These are phyloP conservation scores for Pyronema omphalodes DNA, from an alignment of 495 filamentous ascomycete species.

Conservation along the genomic window DNA sequence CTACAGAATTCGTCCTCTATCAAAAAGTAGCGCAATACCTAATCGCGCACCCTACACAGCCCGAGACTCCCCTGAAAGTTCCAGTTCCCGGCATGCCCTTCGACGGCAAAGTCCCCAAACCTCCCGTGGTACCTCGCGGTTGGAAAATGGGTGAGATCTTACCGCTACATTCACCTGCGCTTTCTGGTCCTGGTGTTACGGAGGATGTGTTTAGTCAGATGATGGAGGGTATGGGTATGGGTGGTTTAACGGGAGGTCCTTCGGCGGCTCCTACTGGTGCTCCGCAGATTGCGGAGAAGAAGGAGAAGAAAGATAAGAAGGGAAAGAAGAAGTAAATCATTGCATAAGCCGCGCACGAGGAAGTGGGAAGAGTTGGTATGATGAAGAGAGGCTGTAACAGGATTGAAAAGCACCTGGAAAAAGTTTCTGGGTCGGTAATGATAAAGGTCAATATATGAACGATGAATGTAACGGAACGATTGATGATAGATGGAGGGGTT, in stretches of 20 bases:
- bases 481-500: no score
- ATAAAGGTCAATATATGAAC: no score
- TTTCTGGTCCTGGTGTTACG: slow-evolving; percentile 85
- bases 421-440: no score
- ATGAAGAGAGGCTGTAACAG: no score
- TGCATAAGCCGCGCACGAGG: no score
- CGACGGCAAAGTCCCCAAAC: slow-evolving; percentile 42
- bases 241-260: slow-evolving; percentile 27
- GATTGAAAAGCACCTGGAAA: no score
- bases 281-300: slow-evolving; percentile 22
- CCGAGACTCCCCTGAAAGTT: slow-evolving; percentile 46
- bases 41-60: slow-evolving; percentile 51
- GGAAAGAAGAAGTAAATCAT: slow-evolving; percentile 27
- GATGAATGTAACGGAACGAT: no score
- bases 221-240: slow-evolving; percentile 78
- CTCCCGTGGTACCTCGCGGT: slow-evolving; percentile 63
- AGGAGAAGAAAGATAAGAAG: slow-evolving; percentile 33
- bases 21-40: slow-evolving; percentile 57
- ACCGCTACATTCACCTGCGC: slow-evolving; percentile 68
- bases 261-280: slow-evolving; percentile 27
- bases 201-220: slow-evolving; percentile 96
- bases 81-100: slow-evolving; percentile 46
- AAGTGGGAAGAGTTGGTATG: no score
- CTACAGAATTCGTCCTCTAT: slow-evolving; percentile 65
- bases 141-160: slow-evolving; percentile 80